These are phyloP conservation scores for Malus sylvestris DNA, from an alignment of 306 rosid genomes.

Conservation along the genomic window DNA sequence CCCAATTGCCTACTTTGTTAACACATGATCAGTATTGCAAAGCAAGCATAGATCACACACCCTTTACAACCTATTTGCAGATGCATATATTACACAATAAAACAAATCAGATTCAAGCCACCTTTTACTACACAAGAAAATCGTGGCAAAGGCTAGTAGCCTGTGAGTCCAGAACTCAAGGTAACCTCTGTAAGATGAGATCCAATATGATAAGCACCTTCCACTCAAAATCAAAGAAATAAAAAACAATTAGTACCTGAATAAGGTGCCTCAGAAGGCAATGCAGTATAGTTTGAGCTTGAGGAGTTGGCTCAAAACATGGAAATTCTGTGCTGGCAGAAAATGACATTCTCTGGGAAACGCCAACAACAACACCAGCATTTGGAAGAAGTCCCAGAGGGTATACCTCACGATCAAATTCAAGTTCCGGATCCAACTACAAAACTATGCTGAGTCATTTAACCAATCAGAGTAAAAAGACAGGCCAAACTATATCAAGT, in stretches of 20 bases:
- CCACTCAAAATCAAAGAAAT: not conserved
- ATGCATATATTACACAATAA: not conserved
- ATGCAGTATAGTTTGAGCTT: slow-evolving; percentile 96
- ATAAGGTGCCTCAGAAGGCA: slow-evolving; percentile 92
- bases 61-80: not conserved
- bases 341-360: slow-evolving; percentile 93
- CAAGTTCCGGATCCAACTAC: slow-evolving; percentile 98
- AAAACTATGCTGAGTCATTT: slow-evolving; percentile 19
- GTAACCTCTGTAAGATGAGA: not conserved
- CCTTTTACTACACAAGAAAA: not conserved
- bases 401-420: slow-evolving; percentile 97
- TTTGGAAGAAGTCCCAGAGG: slow-evolving; percentile 96
- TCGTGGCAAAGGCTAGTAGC: not conserved
- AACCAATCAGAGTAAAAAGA: slow-evolving; percentile 15
- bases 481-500: slow-evolving; percentile 7
- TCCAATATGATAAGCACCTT: not conserved
- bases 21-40: not conserved
- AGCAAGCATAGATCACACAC: not conserved
- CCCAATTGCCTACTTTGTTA: not conserved
- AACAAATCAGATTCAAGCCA: not conserved
- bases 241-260: slow-evolving; percentile 53
- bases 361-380: slow-evolving; percentile 94
- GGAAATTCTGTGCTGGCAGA: slow-evolving; percentile 94
- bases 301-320: slow-evolving; percentile 98
- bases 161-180: not conserved